phyloP scores from a whole-genome alignment of 805 yeast species.

The Yarrowia sp. region DNA sequence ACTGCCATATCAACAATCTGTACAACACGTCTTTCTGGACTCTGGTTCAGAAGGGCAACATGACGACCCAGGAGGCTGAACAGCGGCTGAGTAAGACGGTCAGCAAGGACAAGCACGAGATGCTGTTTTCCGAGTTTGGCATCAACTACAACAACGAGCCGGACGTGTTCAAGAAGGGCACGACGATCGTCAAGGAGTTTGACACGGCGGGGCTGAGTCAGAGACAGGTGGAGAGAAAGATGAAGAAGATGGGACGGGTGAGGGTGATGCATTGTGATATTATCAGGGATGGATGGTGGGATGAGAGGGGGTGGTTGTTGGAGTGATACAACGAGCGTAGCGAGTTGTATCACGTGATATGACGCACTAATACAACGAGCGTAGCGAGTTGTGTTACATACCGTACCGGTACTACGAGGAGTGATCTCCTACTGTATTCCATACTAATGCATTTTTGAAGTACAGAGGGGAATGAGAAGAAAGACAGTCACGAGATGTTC shows the following conservation, averaged over 20 bases:
- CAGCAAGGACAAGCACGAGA: conserved; percentile 86
- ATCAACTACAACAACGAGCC: conserved; percentile 92
- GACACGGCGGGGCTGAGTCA: conserved; percentile 41
- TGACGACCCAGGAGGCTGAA: conserved; percentile 84
- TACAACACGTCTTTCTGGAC: conserved; percentile 95
- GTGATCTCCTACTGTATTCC: too few species aligned
- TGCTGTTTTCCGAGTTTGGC: conserved; percentile 75
- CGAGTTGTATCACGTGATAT: too few species aligned
- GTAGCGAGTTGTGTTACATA: too few species aligned
- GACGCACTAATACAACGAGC: too few species aligned
- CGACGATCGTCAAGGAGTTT: conserved; percentile 61
- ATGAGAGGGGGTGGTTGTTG: conserved; percentile 52
- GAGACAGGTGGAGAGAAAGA: conserved; percentile 59
- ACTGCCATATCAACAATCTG: conserved; percentile 90
- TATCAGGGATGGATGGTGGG: conserved; percentile 71
- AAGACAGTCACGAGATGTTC: too few species aligned
- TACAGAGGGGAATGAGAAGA: too few species aligned
- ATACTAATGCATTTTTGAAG: too few species aligned
- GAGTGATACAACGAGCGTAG: conserved; percentile 5
- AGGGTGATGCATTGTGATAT: conserved; percentile 63
- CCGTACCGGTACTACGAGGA: too few species aligned
- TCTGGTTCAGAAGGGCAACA: conserved; percentile 70
- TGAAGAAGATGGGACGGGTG: conserved; percentile 57
- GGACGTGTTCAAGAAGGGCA: conserved; percentile 87
- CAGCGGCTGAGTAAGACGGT: conserved; percentile 73